Conservation (phyloP, 1,284 basidiomycete species). For the Sparassis latifolia region DNA sequence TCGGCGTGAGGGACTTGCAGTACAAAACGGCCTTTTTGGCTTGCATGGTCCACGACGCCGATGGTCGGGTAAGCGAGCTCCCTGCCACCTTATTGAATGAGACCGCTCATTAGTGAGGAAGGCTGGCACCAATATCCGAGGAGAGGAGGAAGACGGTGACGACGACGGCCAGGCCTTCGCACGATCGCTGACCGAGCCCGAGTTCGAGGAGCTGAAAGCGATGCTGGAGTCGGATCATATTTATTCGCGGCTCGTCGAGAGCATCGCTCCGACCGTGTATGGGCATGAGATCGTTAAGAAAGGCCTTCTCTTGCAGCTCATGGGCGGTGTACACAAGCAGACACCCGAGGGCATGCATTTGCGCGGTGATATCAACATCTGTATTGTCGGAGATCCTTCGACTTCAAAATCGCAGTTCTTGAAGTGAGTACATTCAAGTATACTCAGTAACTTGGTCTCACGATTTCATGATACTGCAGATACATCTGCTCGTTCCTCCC, state of each 20-base stretch:
- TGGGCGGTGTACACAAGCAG: slow-evolving; percentile 99
- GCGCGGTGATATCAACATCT: slow-evolving; percentile 97
- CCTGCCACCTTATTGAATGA: background rate
- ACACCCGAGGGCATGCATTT: slow-evolving; percentile 95
- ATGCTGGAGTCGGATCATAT: slow-evolving; percentile 96
- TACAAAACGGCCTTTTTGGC: slow-evolving; percentile 99
- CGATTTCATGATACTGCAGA: slow-evolving; percentile 42
- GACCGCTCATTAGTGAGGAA: slow-evolving; percentile 27
- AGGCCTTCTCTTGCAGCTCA: slow-evolving; percentile 92
- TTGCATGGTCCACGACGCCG: slow-evolving; percentile 93
- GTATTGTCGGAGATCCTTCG: slow-evolving; percentile 95
- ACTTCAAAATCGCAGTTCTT: slow-evolving; percentile 98
- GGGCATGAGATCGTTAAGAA: slow-evolving; percentile 99
- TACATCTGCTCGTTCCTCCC: slow-evolving; percentile 99
- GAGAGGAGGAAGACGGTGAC: slow-evolving; percentile 77
- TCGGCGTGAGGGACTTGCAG: slow-evolving; percentile 93
- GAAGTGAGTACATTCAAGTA: slow-evolving; percentile 59
- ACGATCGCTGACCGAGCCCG: slow-evolving; percentile 84
- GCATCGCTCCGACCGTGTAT: slow-evolving; percentile 97
- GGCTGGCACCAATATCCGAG: slow-evolving; percentile 81
- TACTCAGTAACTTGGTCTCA: background rate
- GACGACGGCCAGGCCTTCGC: slow-evolving; percentile 79
- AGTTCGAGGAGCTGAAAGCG: slow-evolving; percentile 88
- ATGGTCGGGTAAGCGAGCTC: slow-evolving; percentile 64
- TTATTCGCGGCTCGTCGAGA: slow-evolving; percentile 88